Evolutionary conservation across 2,329 filamentous ascomycete genomes (phyloP).

Genomic region (Aureobasidium sp.): DNA sequence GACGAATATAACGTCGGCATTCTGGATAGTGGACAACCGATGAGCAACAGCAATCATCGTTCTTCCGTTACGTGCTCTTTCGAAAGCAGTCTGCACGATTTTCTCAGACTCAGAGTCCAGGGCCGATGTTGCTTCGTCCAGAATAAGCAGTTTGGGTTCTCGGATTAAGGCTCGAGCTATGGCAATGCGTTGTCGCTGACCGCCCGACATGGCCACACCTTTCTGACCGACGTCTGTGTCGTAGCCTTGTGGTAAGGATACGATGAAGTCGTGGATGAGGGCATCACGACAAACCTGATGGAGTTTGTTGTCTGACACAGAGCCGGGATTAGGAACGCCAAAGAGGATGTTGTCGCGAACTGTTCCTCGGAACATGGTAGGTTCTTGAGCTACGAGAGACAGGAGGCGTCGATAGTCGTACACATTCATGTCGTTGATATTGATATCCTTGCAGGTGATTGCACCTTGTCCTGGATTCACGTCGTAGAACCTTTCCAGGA

Average conservation of each 20-base stretch:
- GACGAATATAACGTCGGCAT: constrained; percentile 36
- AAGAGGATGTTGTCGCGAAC: constrained; percentile 58
- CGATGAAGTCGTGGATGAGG: constrained; percentile 62
- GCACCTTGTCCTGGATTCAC: constrained; percentile 44
- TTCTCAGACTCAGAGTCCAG: constrained; percentile 36
- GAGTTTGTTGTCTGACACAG: constrained; percentile 43
- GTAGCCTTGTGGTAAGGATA: constrained; percentile 54
- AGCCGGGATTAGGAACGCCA: background rate
- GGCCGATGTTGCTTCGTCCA: constrained; percentile 36
- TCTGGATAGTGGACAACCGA: constrained; percentile 32
- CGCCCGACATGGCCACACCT: constrained; percentile 34
- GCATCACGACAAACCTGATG: constrained; percentile 57
- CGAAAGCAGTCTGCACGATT: constrained; percentile 31
- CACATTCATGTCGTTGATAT: constrained; percentile 30
- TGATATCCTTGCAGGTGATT: constrained; percentile 45
- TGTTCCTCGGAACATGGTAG: constrained; percentile 41
- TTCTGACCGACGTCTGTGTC: constrained; percentile 42
- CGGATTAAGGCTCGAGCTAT: constrained; percentile 36
- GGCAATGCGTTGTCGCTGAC: constrained; percentile 34
- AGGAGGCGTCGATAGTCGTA: constrained; percentile 33
- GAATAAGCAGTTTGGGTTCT: constrained; percentile 32
- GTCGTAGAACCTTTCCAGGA: constrained; percentile 48
- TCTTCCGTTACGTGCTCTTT: constrained; percentile 26
- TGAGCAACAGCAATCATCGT: constrained; percentile 39
- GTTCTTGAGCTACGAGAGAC: constrained; percentile 39